Percentiles rank a stretch among this genome's conserved stretches.
phyloP scores from a whole-genome alignment of 495 filamentous ascomycete species.

The Xylaria sp. region DNA sequence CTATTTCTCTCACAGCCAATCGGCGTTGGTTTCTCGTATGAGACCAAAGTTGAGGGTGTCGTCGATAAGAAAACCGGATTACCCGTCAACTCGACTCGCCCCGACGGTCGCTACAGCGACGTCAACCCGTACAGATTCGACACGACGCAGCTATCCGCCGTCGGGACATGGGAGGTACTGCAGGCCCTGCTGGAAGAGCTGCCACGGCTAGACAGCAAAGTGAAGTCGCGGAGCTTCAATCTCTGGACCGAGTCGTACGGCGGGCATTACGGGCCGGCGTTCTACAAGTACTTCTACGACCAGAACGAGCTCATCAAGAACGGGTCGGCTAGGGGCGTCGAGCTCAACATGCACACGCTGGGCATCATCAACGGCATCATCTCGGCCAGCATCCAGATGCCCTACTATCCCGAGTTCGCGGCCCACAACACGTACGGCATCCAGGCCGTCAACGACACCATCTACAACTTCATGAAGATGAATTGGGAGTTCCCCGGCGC shows the following conservation, averaged over 20 bases:
- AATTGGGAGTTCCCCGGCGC: slow-evolving; percentile 53
- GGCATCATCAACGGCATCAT: slow-evolving; percentile 75
- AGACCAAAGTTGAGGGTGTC: slow-evolving; percentile 38
- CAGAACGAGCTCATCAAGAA: slow-evolving; percentile 58
- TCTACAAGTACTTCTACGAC: slow-evolving; percentile 64
- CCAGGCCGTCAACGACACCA: slow-evolving; percentile 58
- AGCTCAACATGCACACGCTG: slow-evolving; percentile 62
- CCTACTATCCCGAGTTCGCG: slow-evolving; percentile 70
- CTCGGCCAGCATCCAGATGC: slow-evolving; percentile 68
- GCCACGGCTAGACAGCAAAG: slow-evolving; percentile 43
- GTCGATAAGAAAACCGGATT: slow-evolving; percentile 37
- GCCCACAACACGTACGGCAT: slow-evolving; percentile 79
- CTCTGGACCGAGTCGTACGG: slow-evolving; percentile 65
- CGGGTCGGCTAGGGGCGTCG: slow-evolving; percentile 51
- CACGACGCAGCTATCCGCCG: slow-evolving; percentile 59
- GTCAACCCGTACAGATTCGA: slow-evolving; percentile 40
- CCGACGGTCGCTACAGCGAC: slow-evolving; percentile 42
- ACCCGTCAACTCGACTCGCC: slow-evolving; percentile 30
- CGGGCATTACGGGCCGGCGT: slow-evolving; percentile 60
- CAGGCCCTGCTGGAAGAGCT: slow-evolving; percentile 52
- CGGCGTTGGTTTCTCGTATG: slow-evolving; percentile 67
- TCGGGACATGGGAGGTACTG: slow-evolving; percentile 48
- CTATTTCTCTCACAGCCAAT: slow-evolving; percentile 70
- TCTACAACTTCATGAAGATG: slow-evolving; percentile 48
- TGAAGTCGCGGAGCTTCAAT: slow-evolving; percentile 58